Evolutionary conservation across 2,329 filamentous ascomycete genomes (phyloP), one percentile per base, ranked within the genome.

Genomic region (Sarocladium kiliense): DNA sequence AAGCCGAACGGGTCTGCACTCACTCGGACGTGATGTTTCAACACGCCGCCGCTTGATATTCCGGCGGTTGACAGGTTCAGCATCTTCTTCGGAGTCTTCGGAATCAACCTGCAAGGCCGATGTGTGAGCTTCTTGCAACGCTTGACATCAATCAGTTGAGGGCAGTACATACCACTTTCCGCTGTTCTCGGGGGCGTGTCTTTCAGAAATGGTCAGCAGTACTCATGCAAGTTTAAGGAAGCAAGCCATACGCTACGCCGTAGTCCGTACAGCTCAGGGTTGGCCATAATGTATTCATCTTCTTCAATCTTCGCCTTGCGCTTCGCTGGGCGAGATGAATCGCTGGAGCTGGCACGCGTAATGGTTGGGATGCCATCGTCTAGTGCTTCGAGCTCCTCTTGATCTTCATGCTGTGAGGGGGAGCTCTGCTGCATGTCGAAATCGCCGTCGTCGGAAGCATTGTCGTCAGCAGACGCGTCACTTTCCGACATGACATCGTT

Each of bases 191-290:
- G 44, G 81, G 79, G 54, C 81, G 80, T 56, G 78, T 79, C 80
- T 84, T 61, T n/a, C n/a, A 45, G 54, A 27, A 45, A 41, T 58
- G 30, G 57, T 60, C 54, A 61, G 69, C 62, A 62, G 55, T 42
- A 39, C n/a, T 21, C n/a, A 3, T 21, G 27, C 11, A 47, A 26
- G 16, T 32, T 23, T 54, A 51, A 55, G 39, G 54, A 44, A 51
- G 39, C 34, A 25, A 53, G 27, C 50, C 26, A 41, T 50, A 94
- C 92, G 76, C 94, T 99, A 75, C 94, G 84, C 63, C 94, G 85
- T 62, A 99, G 79, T 49, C 94, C 94, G 75, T 97, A 99, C 9
- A 99, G 78, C 73, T 96, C 91, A 44, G 94, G 94, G 65, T 99
- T 96, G 66, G 90, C 88, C 64, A 87, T 82, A 64, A 97, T 96